Evolutionary conservation across 2,329 filamentous ascomycete species (phyloP).

Genomic region (Arachnopeziza araneosa): DNA sequence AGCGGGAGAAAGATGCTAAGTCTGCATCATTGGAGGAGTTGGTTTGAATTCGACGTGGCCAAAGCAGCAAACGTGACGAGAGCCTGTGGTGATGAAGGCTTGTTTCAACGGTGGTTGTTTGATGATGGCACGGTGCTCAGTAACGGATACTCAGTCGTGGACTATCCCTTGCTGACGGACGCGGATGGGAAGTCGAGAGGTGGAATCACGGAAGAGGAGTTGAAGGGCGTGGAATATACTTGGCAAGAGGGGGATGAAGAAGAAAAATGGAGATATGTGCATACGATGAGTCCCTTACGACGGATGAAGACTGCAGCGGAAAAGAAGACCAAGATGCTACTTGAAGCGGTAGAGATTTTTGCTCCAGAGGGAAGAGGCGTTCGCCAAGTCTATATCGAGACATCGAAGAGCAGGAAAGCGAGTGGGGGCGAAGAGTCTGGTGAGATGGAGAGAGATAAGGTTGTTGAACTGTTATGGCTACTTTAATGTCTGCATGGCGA

Average conservation of each 20-base stretch:
- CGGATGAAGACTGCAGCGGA: constrained; percentile 43
- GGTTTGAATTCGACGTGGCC: constrained; percentile 21
- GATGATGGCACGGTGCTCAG: constrained; percentile 36
- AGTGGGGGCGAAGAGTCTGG: neutral
- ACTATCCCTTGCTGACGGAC: constrained; percentile 16
- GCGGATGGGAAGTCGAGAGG: neutral
- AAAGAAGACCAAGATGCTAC: constrained; percentile 36
- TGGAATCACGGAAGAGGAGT: constrained; percentile 5
- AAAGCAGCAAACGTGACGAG: constrained; percentile 9
- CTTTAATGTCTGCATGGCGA: constrained; percentile 1
- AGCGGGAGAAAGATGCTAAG: constrained; percentile 21
- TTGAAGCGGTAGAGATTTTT: constrained; percentile 3
- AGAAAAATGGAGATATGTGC: constrained; percentile 29
- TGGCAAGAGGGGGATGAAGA: constrained; percentile 36
- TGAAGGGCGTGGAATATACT: constrained; percentile 35
- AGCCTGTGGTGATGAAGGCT: constrained; percentile 26
- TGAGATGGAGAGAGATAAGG: constrained; percentile 12
- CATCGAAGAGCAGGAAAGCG: neutral
- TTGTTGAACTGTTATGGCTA: constrained; percentile 23
- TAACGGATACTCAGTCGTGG: constrained; percentile 35
- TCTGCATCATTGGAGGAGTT: constrained; percentile 25
- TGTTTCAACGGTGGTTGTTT: constrained; percentile 40
- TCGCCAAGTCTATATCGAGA: constrained; percentile 20
- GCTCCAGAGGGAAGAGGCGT: constrained; percentile 15
- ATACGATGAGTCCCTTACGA: constrained; percentile 46